Conservation (phyloP, 2,329 filamentous ascomycete species). For the Myriosclerotinia scirpicola region DNA sequence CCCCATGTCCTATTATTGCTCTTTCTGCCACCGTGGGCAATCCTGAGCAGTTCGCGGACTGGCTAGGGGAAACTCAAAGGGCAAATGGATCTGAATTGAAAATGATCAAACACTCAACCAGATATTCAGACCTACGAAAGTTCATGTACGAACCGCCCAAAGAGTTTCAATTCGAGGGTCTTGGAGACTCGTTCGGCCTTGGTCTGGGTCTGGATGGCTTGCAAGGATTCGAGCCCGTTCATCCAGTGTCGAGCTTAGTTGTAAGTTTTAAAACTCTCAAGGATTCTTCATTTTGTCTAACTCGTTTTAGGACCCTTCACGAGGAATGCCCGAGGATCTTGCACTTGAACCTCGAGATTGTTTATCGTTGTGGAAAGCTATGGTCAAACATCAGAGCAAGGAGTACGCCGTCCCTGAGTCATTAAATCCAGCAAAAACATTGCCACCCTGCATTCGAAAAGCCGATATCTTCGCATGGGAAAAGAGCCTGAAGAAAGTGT, state of each 20-base stretch:
- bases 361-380: slow-evolving; percentile 61
- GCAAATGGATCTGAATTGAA: slow-evolving; percentile 62
- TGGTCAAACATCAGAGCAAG: slow-evolving; percentile 57
- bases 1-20: slow-evolving; percentile 75
- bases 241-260: slow-evolving; percentile 64
- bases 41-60: slow-evolving; percentile 65
- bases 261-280: too few species aligned
- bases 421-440: slow-evolving; percentile 50
- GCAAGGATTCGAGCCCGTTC: slow-evolving; percentile 47
- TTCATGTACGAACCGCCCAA: slow-evolving; percentile 61
- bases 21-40: slow-evolving; percentile 80
- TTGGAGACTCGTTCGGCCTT: slow-evolving; percentile 41
- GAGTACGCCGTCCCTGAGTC: slow-evolving; percentile 51
- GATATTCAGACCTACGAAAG: slow-evolving; percentile 78
- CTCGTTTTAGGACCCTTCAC: slow-evolving; percentile 49
- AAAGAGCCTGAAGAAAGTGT: slow-evolving; percentile 54
- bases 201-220: slow-evolving; percentile 48
- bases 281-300: too few species aligned
- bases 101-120: slow-evolving; percentile 66
- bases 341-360: slow-evolving; percentile 71
- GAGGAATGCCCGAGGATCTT: slow-evolving; percentile 66
- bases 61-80: slow-evolving; percentile 65
- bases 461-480: slow-evolving; percentile 68
- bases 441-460: slow-evolving; percentile 60
- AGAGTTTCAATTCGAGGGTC: slow-evolving; percentile 42